phyloP scores from a whole-genome alignment of 169 alveolate genomes.

The Cryptosporidium bovis region DNA sequence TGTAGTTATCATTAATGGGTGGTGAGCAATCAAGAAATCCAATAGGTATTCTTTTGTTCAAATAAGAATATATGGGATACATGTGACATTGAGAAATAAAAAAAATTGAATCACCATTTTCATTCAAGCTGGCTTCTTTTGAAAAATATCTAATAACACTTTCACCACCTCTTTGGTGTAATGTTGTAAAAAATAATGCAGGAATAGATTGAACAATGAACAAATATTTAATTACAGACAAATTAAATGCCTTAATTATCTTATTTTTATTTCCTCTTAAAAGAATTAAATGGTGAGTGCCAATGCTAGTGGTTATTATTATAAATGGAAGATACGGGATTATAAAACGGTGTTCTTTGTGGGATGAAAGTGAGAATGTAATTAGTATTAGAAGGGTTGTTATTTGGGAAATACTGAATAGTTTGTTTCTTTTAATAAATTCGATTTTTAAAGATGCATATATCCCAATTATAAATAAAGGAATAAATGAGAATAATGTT shows the following conservation, averaged over 20 bases:
- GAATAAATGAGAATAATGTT: conserved; percentile 12
- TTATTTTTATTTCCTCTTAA: neutral
- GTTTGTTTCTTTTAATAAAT: neutral
- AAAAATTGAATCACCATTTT: conserved; percentile 45
- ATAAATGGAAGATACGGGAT: conserved; percentile 70
- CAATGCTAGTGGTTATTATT: conserved; percentile 18
- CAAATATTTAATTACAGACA: neutral
- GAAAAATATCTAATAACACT: conserved; percentile 53
- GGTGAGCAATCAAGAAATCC: conserved; percentile 79
- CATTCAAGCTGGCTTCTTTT: conserved; percentile 20
- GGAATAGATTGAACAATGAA: conserved; percentile 60
- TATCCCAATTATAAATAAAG: conserved; percentile 7
- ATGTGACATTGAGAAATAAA: conserved; percentile 76
- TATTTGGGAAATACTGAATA: neutral
- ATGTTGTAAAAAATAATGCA: conserved; percentile 64
- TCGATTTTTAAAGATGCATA: neutral
- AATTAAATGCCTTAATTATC: conserved; percentile 27
- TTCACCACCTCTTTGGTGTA: conserved; percentile 75
- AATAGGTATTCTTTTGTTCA: conserved; percentile 69
- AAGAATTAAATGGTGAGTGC: neutral
- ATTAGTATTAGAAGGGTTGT: neutral
- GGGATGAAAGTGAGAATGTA: conserved; percentile 53
- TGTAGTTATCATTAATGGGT: conserved; percentile 4
- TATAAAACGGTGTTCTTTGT: conserved; percentile 73
- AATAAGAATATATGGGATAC: conserved; percentile 77